Evolutionary conservation across 2,329 filamentous ascomycete species (phyloP).

Genomic region (Sordariomycetes sp.): DNA sequence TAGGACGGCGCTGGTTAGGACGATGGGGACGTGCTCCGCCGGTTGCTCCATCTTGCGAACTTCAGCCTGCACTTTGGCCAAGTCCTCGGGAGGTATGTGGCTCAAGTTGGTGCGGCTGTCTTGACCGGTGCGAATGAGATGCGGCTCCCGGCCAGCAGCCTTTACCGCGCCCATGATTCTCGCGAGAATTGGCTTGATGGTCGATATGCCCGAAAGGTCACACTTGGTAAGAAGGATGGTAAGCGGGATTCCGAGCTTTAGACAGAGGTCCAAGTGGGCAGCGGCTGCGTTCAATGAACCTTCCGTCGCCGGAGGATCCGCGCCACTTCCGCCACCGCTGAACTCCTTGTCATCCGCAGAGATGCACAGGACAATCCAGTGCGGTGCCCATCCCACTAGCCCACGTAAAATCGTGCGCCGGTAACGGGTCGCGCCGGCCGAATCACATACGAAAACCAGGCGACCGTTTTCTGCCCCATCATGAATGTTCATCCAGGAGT

Average conservation of each 20-base stretch:
- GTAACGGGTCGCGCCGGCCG: slow-evolving; percentile 81
- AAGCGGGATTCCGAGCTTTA: slow-evolving; percentile 66
- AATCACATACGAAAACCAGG: slow-evolving; percentile 81
- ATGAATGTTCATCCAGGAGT: slow-evolving; percentile 92
- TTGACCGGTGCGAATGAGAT: slow-evolving; percentile 51
- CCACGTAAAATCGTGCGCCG: slow-evolving; percentile 79
- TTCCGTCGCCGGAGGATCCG: not conserved
- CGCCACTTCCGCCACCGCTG: slow-evolving; percentile 19
- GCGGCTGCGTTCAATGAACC: slow-evolving; percentile 46
- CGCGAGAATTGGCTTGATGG: slow-evolving; percentile 60
- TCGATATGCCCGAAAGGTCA: slow-evolving; percentile 67
- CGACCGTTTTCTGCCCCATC: slow-evolving; percentile 59
- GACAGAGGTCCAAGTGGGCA: slow-evolving; percentile 72
- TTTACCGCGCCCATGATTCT: slow-evolving; percentile 67
- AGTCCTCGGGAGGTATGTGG: slow-evolving; percentile 40
- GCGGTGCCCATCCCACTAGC: slow-evolving; percentile 88
- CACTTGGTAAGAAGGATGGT: slow-evolving; percentile 82
- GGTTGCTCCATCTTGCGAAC: slow-evolving; percentile 34
- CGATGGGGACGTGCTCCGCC: slow-evolving; percentile 57
- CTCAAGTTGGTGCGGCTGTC: slow-evolving; percentile 36
- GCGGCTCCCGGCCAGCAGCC: slow-evolving; percentile 56
- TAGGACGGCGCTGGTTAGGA: slow-evolving; percentile 77
- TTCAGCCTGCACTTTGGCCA: slow-evolving; percentile 41
- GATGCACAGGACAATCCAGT: slow-evolving; percentile 85
- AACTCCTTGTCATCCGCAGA: slow-evolving; percentile 59